Evolutionary conservation across 75 land plant genomes (phyloP), one percentile per base, ranked within the genome.

Genomic region (Pseudotsuga menziesii): DNA sequence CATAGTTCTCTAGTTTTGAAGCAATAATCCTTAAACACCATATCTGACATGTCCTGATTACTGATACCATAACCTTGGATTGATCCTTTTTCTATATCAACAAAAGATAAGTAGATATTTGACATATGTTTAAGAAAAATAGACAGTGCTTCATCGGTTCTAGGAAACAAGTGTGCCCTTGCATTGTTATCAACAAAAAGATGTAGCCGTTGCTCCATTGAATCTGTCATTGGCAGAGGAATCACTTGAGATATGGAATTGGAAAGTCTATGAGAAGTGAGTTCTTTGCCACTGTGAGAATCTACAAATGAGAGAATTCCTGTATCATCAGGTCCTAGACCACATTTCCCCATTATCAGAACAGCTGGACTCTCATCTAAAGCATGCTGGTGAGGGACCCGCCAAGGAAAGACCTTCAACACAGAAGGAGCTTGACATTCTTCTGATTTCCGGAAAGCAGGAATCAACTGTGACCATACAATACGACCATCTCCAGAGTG

Each of bases 401-500:
- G 93, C 98, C 98, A 97, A 75, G 87, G 90, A 55, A 89, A 87
- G 15, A 92, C 35, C 54, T 83, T 90, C 11, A 88, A 61, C 16
- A 67, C 85, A 8, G 57, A 78, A 12, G 93, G 96, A 77, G 55
- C 14, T 58, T 83, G 79, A 77, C 89, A 85, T 25, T 52, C 26
- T 26, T 78, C 85, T 39, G 89, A 84, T 57, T 78, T 82, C 32
- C 77, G 87, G 22, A 90, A 80, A 22, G 85, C 78, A 52, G 85
- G 80, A 58, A 97, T 79, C 26, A 97, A 82, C 27, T 75, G 78
- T 29, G 98, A 97, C 98, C 98, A 97, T 5, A 97, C 91, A 76
- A 92, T 85, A 14, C 85, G 89, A 36, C 99, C 99, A 91, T 97
- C 95, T 79, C 99, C 99, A 59, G 92, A 91, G 79, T 97, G 99